Evolutionary conservation across 805 yeast genomes (phyloP), one percentile per base, ranked within the genome.

Genomic region (Candida chauliodis): DNA sequence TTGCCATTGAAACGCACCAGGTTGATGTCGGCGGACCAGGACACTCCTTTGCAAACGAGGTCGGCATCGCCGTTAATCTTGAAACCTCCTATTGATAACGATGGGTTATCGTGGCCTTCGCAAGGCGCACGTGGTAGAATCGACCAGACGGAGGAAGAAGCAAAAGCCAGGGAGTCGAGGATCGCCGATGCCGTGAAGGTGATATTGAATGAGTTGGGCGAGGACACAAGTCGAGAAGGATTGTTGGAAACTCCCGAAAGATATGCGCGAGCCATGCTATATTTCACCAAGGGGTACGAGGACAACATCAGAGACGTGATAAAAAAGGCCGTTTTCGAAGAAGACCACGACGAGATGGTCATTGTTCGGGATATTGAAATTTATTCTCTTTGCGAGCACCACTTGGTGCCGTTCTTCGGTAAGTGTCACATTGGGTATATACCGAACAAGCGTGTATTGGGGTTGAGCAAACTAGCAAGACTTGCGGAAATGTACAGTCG

Each of bases 281-380:
- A 72, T 55, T 88, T 93, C 71, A 93, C 99, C 15, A 87, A 88
- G 58, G 99, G 99, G 16, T 93, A 93, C 56, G 96, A 91, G 62
- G 95, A 90, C 50, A 90, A 89, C 58, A 84, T 93, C 43, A 75
- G 86, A 45, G 95, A 87, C 55, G 96, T 89, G 19, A 84, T 93
- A 54, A 91, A 93, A 52, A 75, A 90, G 44, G 99, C 99, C 0
- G 95, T 93, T 5, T 93, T 93, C 52, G 97, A 93, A 59, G 98
- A 93, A 59, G 95, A 93, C 58, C 99, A 93, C 58, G 98, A 93
- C 59, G 99, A 93, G 58, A 93, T 93, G 98, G 98, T 93, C 34
- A 90, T 93, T 47, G 99, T 93, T 18, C 76, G 91, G 55, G 97
- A 93, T 61, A 93, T 93, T 41, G 96, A 88, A 51, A 78, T 93